Conservation (phyloP, 2,329 filamentous ascomycete genomes). For the Cercospora zeina region DNA sequence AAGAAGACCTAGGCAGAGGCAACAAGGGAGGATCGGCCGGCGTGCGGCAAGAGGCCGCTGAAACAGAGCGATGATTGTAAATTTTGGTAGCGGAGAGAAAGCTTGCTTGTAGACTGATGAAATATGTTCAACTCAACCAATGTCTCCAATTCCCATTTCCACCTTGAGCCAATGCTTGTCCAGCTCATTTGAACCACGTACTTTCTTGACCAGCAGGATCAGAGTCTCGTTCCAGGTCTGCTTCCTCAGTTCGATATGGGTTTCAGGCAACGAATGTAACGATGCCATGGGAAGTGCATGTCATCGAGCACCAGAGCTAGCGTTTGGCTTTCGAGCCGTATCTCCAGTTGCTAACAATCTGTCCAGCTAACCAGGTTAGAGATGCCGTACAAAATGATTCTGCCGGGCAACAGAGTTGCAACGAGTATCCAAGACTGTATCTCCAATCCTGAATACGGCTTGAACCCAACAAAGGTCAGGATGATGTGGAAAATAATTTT, state of each 20-base stretch:
- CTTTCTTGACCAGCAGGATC: not conserved
- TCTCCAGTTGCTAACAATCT: not conserved
- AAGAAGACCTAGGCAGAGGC: not conserved
- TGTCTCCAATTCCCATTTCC: not conserved
- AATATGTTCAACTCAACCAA: not conserved
- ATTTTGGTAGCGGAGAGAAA: not conserved
- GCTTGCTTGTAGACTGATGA: not conserved
- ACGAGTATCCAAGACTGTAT: not conserved
- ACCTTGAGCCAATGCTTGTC: not conserved
- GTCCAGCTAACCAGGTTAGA: not conserved
- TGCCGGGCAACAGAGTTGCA: not conserved
- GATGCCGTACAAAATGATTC: not conserved
- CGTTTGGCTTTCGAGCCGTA: not conserved
- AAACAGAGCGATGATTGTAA: conserved; percentile 3
- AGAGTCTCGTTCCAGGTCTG: not conserved
- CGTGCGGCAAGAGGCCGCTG: not conserved
- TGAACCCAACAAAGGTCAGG: not conserved
- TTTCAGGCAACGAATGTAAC: not conserved
- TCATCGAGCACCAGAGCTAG: not conserved
- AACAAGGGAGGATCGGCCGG: not conserved
- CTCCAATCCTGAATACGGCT: not conserved
- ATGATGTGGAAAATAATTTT: not conserved
- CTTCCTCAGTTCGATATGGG: not conserved
- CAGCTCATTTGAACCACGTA: too few relatives aligned
- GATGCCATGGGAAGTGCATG: not conserved